A percentile compares a stretch with the other conserved stretches of the same genome.
Evolutionary conservation across 805 yeast genomes (phyloP).

Genomic region (Brettanomyces sp.): DNA sequence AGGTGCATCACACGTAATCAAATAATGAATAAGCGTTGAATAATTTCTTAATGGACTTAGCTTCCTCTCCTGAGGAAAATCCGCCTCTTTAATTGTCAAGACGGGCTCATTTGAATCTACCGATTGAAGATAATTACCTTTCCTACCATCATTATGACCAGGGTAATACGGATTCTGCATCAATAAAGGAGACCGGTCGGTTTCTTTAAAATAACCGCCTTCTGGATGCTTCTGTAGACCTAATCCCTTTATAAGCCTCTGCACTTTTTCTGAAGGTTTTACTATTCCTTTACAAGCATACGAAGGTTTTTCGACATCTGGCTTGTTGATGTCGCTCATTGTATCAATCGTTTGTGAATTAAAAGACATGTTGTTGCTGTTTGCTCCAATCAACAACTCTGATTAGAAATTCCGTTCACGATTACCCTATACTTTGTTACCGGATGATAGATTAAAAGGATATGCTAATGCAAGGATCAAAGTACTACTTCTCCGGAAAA

Average conservation of each 20-base stretch:
- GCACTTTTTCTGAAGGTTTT: constrained; percentile 14
- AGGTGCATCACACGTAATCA: constrained; percentile 41
- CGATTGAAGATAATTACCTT: constrained; percentile 6
- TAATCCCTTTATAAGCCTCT: constrained; percentile 27
- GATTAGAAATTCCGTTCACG: too few relatives aligned
- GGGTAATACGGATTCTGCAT: constrained; percentile 32
- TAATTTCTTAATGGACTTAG: constrained; percentile 27
- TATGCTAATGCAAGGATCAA: too few relatives aligned
- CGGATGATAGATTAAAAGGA: too few relatives aligned
- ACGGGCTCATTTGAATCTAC: constrained; percentile 8
- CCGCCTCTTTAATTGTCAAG: constrained; percentile 8
- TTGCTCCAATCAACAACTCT: too few relatives aligned
- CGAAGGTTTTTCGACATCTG: constrained; percentile 14
- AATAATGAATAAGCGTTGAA: constrained; percentile 44
- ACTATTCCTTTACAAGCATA: constrained; percentile 11
- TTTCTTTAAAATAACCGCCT: constrained; percentile 50
- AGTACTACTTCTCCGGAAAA: too few relatives aligned
- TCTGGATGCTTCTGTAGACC: constrained; percentile 37
- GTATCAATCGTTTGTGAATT: constrained; percentile 17
- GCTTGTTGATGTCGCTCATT: constrained; percentile 8
- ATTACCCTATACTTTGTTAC: too few relatives aligned
- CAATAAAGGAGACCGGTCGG: constrained; percentile 40
- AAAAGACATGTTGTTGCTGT: too few relatives aligned
- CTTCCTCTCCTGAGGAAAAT: constrained; percentile 5
- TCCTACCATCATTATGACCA: constrained; percentile 16